Base-by-base conservation (phyloP, 805 yeast species). In the Yamadazyma tumulicola region DNA sequence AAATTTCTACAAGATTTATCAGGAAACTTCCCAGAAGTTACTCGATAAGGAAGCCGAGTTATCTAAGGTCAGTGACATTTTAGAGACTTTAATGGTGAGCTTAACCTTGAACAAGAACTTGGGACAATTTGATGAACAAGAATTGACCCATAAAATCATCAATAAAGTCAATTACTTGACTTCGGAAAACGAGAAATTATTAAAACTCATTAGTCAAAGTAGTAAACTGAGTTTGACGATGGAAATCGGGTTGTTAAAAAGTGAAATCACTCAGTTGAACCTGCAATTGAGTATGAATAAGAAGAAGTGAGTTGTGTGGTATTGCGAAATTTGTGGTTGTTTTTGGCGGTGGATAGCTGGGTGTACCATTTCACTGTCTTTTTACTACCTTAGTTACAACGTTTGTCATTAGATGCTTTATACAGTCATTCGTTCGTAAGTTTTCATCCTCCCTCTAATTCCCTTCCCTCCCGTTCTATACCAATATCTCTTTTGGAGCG, bases 161-260 rank as follows among this genome's bases (percentile, higher is more conserved):
- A 69, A 71, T 26, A 77, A 84, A 47, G 48, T 86, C 43, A 74
- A 75, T 35, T 61, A 71, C 38, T 59, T 86, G 39, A 75, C 75
- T 13, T 72, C 70, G 29, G 95, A 86, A 51, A 86, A 86, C 52
- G 79, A 78, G 38, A 78, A 72, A 42, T 67, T 86, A 59, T 70
- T 80, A 41, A 75, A 75, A 47, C 77, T 84, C 79, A 55, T 85
- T 8, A 78, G 88, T 43, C 80, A 71, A 55, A 86, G 95, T n/a
- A 79, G 79, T 52, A 71, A 84, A 27, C 81, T 81, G 49, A 86
- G 85, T 48, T 64, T 77, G 41, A 75, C 79, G 38, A 74, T 85
- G 26, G 86, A 82, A 54, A 54, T 83, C 26, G 85, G 83, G 13
- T 52, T 85, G 31, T 56, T 81, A 31, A 72, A 72, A 39, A 58